Evolutionary conservation across 2,329 filamentous ascomycete genomes (phyloP), one percentile per base, ranked within the genome.

Genomic region (Mycosphaerella sp.): DNA sequence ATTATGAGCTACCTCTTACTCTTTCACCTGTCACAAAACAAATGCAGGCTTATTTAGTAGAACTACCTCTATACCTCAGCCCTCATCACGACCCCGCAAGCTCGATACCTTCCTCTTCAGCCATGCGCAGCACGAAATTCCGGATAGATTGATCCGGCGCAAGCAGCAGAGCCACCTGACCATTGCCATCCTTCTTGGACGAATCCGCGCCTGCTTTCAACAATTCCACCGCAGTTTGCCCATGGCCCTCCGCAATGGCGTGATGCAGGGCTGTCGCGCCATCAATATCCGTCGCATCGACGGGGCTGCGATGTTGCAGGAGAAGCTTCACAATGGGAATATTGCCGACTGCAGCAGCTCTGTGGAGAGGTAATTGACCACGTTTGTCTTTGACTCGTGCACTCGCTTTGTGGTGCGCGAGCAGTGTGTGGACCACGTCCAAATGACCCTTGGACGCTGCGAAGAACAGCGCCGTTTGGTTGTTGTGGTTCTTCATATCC

Each of bases 181-280:
- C 90, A 55, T 87, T 83, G 3, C 62, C 68, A 64, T 91, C 89
- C 69, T 79, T 84, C 72, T 89, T 89, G 57, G 86, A 84, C 10
- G 78, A 78, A 65, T 95, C 89, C 0, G 90, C 90, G 0, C 93
- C 93, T 3, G 85, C 84, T 65, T 87, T 94, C 35, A 98, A 72
- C 55, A 98, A 71, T 16, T 85, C 78, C 41, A 97, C 75, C 0
- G 93, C 93, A 3, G 88, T 82, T 68, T 96, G 89, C 1, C 89
- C 81, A 66, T 83, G 79, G 0, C 81, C 81, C 65, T 93, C 87
- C 1, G 85, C 85, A 58, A 90, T 73, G 10, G 87, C 73, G 66
- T 98, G 93, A 71, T 98, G 93, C 62, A 98, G 74, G 3, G 93
- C 85, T 18, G 93, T 97, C 67, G 87, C 83, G 1, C 91, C 91